Conservation (phyloP, 352 stramenopile genomes). For the Pythium sukuiense region DNA sequence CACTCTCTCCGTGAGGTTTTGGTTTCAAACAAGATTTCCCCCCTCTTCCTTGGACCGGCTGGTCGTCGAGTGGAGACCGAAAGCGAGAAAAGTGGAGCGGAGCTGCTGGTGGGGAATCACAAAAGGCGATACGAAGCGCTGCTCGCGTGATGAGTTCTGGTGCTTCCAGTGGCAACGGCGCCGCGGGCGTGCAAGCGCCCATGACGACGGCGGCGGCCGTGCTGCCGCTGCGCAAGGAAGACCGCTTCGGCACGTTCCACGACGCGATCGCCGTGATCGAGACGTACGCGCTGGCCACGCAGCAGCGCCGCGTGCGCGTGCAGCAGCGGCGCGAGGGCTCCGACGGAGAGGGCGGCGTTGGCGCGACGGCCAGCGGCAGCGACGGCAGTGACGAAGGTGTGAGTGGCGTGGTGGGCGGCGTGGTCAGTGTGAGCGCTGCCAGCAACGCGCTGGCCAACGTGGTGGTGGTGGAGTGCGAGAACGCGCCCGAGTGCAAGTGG, state of each 20-base stretch:
- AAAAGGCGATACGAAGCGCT: constrained; percentile 48
- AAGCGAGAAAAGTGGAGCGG: constrained; percentile 25
- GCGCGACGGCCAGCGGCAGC: not conserved
- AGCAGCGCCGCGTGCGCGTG: constrained; percentile 53
- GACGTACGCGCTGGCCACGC: constrained; percentile 51
- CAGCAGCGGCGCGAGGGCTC: constrained; percentile 33
- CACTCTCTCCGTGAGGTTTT: constrained; percentile 16
- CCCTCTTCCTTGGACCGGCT: not conserved
- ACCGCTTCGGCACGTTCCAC: constrained; percentile 60
- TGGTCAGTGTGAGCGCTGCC: not conserved
- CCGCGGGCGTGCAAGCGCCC: no score
- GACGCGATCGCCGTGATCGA: constrained; percentile 65
- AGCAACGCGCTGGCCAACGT: constrained; percentile 34
- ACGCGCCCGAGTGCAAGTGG: constrained; percentile 70
- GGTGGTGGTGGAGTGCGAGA: constrained; percentile 63
- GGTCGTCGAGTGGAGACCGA: not conserved
- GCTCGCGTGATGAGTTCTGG: constrained; percentile 22
- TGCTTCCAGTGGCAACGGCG: not conserved
- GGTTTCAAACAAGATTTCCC: constrained; percentile 1
- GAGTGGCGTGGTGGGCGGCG: not conserved
- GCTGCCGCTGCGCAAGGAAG: constrained; percentile 49
- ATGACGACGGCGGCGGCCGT: not conserved
- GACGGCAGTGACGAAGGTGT: not conserved
- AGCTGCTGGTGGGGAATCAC: constrained; percentile 23
- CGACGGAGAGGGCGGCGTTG: constrained; percentile 11